Evolutionary conservation across 352 stramenopile species (phyloP).

Genomic region (Pythium monospermum): DNA sequence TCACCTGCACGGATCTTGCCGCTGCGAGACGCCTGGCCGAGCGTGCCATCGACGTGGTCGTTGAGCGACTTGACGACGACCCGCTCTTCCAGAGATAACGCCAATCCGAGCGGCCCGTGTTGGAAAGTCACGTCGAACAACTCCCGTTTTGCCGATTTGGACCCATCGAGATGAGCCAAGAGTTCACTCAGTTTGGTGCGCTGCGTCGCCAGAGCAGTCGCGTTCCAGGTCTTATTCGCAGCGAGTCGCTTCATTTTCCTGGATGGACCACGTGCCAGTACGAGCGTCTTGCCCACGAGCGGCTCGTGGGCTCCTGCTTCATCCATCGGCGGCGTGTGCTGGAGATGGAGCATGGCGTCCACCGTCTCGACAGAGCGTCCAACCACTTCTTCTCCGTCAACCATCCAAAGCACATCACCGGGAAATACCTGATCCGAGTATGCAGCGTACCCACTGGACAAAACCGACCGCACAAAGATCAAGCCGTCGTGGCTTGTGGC

Average conservation of each 20-base stretch:
- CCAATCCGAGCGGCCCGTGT: slow-evolving; percentile 66
- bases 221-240: slow-evolving; percentile 1
- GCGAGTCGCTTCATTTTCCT: slow-evolving; percentile 4
- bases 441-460: slow-evolving; percentile 39
- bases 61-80: slow-evolving; percentile 82
- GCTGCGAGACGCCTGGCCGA: slow-evolving; percentile 68
- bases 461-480: slow-evolving; percentile 11
- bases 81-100: slow-evolving; percentile 58
- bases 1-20: slow-evolving; percentile 59
- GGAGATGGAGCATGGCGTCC: no score
- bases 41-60: slow-evolving; percentile 49
- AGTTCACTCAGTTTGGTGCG: slow-evolving; percentile 9
- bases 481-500: slow-evolving; percentile 13
- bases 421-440: slow-evolving; percentile 61
- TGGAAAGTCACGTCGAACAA: slow-evolving; percentile 60
- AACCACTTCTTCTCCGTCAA: slow-evolving; percentile 28
- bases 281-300: not conserved
- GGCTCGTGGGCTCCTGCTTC: not conserved
- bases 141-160: slow-evolving; percentile 9
- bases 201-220: not conserved
- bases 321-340: no score
- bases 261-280: slow-evolving; percentile 13
- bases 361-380: slow-evolving; percentile 38
- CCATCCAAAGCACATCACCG: slow-evolving; percentile 54
- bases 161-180: slow-evolving; percentile 8